phyloP scores from a whole-genome alignment of 331 rosid genomes.

The Stylosanthes scabra region DNA sequence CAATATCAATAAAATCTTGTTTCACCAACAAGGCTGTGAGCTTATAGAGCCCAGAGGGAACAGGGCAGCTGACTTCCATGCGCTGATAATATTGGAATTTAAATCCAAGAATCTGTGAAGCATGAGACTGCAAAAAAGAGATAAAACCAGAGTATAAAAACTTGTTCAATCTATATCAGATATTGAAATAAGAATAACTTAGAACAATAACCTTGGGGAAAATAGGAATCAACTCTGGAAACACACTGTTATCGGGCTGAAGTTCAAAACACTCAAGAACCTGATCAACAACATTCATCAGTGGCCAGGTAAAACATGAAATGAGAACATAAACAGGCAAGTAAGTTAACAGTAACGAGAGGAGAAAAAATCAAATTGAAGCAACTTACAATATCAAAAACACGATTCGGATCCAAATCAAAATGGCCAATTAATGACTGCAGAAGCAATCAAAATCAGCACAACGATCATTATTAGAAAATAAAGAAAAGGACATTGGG shows the following conservation, averaged over 20 bases:
- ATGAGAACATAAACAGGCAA: conserved; percentile 7
- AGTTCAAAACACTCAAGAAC: conserved; percentile 95
- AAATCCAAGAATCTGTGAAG: conserved; percentile 97
- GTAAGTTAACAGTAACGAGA: neutral
- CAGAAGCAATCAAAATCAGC: conserved; percentile 55
- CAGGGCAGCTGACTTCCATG: conserved; percentile 81
- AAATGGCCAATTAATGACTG: conserved; percentile 99
- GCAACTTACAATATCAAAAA: conserved; percentile 91
- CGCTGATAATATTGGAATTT: conserved; percentile 98
- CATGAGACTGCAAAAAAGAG: conserved; percentile 87
- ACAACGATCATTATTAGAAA: conserved; percentile 34
- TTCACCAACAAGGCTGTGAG: conserved; percentile 94
- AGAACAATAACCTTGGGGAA: conserved; percentile 81
- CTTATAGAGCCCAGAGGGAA: conserved; percentile 89
- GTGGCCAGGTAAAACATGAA: conserved; percentile 28
- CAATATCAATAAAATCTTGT: conserved; percentile 92
- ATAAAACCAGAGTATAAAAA: conserved; percentile 30
- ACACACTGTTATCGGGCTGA: conserved; percentile 79
- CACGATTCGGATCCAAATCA: conserved; percentile 98
- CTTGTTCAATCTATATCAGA: neutral
- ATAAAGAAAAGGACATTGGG: conserved; percentile 19
- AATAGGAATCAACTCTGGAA: conserved; percentile 92
- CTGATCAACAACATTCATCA: conserved; percentile 51
- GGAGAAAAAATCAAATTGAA: neutral
- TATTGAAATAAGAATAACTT: conserved; percentile 13